phyloP scores from a whole-genome alignment of 202 grass and related monocot genomes.

The Cymbopogon flexuosus region DNA sequence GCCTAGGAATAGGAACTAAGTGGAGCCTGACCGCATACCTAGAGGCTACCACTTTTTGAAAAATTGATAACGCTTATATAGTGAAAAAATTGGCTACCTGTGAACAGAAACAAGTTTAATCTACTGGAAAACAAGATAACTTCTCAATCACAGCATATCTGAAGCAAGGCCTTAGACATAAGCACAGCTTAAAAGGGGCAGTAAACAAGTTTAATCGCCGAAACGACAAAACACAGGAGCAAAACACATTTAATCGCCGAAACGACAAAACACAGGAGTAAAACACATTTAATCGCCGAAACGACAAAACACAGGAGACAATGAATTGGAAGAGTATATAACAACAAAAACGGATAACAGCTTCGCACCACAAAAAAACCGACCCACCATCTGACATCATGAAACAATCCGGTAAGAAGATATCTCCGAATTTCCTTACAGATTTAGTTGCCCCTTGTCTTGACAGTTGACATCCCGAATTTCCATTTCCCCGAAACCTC shows the following conservation, averaged over 20 bases:
- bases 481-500: slow-evolving; percentile 2
- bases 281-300: background rate
- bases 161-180: background rate
- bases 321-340: background rate
- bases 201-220: background rate
- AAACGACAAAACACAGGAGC: background rate
- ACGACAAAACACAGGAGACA: background rate
- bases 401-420: background rate
- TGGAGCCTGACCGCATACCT: background rate
- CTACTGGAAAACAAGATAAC: background rate
- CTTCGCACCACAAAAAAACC: background rate
- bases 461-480: background rate
- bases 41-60: background rate
- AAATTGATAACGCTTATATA: background rate
- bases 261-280: background rate
- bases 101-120: background rate
- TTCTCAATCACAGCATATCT: background rate
- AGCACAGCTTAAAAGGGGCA: background rate
- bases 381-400: background rate
- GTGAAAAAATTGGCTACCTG: background rate
- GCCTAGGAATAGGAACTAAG: background rate
- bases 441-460: background rate
- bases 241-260: no score
- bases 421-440: background rate
- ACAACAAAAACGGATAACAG: background rate